These are phyloP conservation scores for Pythium utonaiense DNA, from an alignment of 352 stramenopile species.

Conservation along the genomic window DNA sequence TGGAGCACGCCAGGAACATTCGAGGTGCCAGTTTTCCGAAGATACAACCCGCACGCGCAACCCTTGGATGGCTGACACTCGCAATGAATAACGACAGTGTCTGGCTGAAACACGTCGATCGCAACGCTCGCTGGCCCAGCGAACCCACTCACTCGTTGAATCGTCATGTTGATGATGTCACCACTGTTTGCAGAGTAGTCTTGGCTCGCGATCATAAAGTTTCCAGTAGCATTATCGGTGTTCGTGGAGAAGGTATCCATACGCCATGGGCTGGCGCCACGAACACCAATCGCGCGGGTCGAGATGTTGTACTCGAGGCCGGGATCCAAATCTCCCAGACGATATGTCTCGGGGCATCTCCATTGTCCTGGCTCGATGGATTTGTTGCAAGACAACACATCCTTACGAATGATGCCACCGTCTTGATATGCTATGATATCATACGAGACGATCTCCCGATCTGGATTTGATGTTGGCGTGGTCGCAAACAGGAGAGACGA, in stretches of 20 bases:
- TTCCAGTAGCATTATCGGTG: conserved; percentile 17
- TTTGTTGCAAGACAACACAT: conserved; percentile 9
- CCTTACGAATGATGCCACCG: not conserved
- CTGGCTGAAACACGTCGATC: conserved; percentile 32
- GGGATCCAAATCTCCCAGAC: conserved; percentile 21
- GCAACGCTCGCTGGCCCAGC: conserved; percentile 28
- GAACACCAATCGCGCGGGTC: conserved; percentile 27
- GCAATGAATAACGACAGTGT: conserved; percentile 31
- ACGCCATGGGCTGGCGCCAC: conserved; percentile 23
- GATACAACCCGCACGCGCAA: conserved; percentile 36
- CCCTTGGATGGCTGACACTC: conserved; percentile 15
- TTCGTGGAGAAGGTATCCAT: conserved; percentile 12
- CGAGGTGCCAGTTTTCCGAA: conserved; percentile 12
- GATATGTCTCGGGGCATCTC: conserved; percentile 9
- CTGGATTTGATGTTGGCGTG: not conserved
- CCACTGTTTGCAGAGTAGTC: conserved; percentile 24
- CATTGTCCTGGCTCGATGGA: conserved; percentile 7
- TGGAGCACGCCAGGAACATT: conserved; percentile 23
- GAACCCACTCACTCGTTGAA: conserved; percentile 35
- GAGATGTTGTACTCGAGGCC: conserved; percentile 28
- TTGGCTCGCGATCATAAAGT: conserved; percentile 20
- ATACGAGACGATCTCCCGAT: conserved; percentile 41
- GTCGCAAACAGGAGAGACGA: conserved; percentile 37
- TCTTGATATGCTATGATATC: conserved; percentile 16
- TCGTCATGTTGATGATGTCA: conserved; percentile 16